These are phyloP conservation scores for Polychytrium aggregatum DNA, from an alignment of 192 early-diverging fungal species.

Conservation along the genomic window DNA sequence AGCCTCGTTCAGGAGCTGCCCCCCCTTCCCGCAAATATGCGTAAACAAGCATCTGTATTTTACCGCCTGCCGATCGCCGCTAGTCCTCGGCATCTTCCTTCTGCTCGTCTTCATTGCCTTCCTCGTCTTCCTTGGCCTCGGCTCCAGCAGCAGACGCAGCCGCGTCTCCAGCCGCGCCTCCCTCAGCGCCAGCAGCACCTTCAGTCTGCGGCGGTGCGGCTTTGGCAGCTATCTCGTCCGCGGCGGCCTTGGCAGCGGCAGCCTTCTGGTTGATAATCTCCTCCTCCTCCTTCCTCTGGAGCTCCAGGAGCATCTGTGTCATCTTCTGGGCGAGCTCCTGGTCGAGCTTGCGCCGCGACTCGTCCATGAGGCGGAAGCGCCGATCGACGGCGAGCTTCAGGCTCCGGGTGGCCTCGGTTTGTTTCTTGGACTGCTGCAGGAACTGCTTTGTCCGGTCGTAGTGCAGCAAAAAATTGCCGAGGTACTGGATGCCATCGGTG, in stretches of 20 bases:
- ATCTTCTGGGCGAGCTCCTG: conserved; percentile 2
- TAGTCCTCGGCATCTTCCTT: background rate
- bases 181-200: background rate
- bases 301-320: conserved; percentile 2
- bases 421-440: background rate
- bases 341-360: conserved; percentile 8
- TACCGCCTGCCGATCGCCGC: no score
- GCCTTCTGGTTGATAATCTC: background rate
- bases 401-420: background rate
- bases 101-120: background rate
- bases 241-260: background rate
- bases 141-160: conserved; percentile 2
- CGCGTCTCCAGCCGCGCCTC: conserved; percentile 2
- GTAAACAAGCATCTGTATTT: no score
- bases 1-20: no score
- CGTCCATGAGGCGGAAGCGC: conserved; percentile 1
- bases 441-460: conserved; percentile 3
- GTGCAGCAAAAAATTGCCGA: conserved; percentile 16
- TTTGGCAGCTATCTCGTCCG: background rate
- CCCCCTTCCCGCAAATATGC: no score
- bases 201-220: background rate
- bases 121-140: conserved; percentile 7
- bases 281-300: conserved; percentile 7
- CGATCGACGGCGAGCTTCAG: background rate
- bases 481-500: conserved; percentile 6